phyloP scores from a whole-genome alignment of 345 rosid species.

The Abelmoschus esculentus region DNA sequence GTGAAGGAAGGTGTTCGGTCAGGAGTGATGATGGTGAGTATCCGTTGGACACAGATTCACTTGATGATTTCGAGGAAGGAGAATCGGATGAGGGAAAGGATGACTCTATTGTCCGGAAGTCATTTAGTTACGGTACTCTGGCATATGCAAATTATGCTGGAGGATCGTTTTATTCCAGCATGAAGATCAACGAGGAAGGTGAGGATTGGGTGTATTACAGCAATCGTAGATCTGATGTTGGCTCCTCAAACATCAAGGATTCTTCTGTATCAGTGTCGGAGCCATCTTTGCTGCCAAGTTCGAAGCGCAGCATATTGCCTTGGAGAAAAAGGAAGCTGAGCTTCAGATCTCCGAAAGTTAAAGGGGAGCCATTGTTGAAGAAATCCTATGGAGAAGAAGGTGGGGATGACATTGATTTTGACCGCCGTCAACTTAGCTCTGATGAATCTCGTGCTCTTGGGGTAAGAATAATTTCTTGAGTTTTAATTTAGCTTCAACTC shows the following conservation, averaged over 20 bases:
- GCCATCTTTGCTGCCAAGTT: constrained; percentile 35
- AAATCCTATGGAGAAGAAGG: constrained; percentile 92
- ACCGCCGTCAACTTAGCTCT: constrained; percentile 85
- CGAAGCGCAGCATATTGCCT: constrained; percentile 65
- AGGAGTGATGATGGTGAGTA: constrained; percentile 75
- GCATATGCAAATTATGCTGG: constrained; percentile 71
- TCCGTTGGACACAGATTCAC: constrained; percentile 79
- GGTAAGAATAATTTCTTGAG: constrained; percentile 30
- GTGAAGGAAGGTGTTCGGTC: constrained; percentile 59
- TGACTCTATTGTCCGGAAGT: constrained; percentile 38
- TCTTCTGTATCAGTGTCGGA: constrained; percentile 40
- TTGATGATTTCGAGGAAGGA: constrained; percentile 70
- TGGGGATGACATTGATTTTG: constrained; percentile 96
- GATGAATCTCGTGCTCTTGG: constrained; percentile 52
- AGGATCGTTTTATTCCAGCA: constrained; percentile 54
- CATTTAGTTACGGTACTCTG: constrained; percentile 76
- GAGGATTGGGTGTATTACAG: constrained; percentile 85
- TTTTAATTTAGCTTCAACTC: neutral
- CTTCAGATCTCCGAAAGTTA: constrained; percentile 78
- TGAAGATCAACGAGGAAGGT: constrained; percentile 26
- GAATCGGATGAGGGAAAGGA: constrained; percentile 73
- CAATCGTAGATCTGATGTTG: constrained; percentile 59
- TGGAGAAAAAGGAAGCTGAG: constrained; percentile 94
- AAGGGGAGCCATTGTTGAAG: constrained; percentile 89
- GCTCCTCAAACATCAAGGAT: constrained; percentile 38